Evolutionary conservation across 2,329 filamentous ascomycete species (phyloP), one percentile per base, ranked within the genome.

Genomic region (Myriosclerotinia duriaeana): DNA sequence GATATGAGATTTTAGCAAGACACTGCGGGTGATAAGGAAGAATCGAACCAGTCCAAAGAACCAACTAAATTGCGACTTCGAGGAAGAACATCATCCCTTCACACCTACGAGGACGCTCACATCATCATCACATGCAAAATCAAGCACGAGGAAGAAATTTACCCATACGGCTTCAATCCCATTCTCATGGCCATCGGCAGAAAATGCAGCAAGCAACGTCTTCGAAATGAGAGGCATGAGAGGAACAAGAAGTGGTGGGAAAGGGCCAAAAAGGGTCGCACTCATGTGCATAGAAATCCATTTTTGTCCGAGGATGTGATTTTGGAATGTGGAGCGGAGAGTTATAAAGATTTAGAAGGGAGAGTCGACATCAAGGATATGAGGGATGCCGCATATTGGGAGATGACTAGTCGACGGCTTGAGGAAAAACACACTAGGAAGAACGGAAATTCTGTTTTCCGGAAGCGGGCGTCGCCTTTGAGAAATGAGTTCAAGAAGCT

Each of bases 331-430:
- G 56, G 56, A 17, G 44, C 12, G 7, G 44, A 60, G 44, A 50
- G 12, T 2, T 60, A 38, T 8, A 9, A 11, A 15, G 42, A 48
- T 1, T 3, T 60, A 14, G 56, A 48, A 22, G 42, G 30, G 0
- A 36, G 14, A 5, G 2, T 48, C 12, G 42, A 48, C 1, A 48
- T 60, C 20, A 5, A 36, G n/a, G 42, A 48, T 17, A 6, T 60
- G 56, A 38, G 56, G 20, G 14, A 60, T 48, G 56, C 56, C 12
- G 56, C 42, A 20, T 48, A 15, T 36, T 48, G 56, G 56, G 56
- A 60, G 30, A 15, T 60, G 7, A 48, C 30, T 2, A 22, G 11
- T 36, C 42, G 56, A 38, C 20, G 15, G 7, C 9, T 60, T 22
- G 42, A 22, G 2, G 56, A 48, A 4, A 7, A 5, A 0, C 6